These are phyloP conservation scores for Taxillus chinensis DNA, from an alignment of 164 flowering plant genomes.

Conservation along the genomic window DNA sequence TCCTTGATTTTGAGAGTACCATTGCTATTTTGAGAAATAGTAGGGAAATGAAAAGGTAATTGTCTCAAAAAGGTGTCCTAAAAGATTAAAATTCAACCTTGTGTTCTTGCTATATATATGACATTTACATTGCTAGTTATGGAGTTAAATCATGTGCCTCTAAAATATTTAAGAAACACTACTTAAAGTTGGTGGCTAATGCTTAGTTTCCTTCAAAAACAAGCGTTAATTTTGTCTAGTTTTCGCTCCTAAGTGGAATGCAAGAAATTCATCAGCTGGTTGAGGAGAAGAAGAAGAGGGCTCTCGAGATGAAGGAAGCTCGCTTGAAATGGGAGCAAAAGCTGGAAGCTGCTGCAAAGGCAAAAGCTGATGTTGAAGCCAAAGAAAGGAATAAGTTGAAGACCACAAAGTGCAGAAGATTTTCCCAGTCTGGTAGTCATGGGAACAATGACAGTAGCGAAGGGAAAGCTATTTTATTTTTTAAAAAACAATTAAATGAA, in stretches of 20 bases:
- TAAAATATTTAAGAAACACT: too few relatives aligned
- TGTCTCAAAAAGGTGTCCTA: too few relatives aligned
- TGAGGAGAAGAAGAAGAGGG: slow-evolving; percentile 85
- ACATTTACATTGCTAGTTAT: too few relatives aligned
- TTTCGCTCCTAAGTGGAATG: slow-evolving; percentile 64
- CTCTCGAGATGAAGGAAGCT: slow-evolving; percentile 75
- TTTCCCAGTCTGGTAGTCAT: slow-evolving; percentile 45
- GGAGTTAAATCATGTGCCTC: too few relatives aligned
- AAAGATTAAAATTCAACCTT: too few relatives aligned
- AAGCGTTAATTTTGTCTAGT: slow-evolving; percentile 28
- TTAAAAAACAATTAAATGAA: too few relatives aligned
- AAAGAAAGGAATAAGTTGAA: slow-evolving; percentile 44
- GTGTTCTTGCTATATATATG: too few relatives aligned
- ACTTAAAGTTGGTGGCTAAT: too few relatives aligned
- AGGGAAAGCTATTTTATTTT: not conserved
- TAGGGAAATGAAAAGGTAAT: too few relatives aligned
- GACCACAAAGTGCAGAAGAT: slow-evolving; percentile 46
- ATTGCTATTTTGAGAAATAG: too few relatives aligned
- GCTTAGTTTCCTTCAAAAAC: too few relatives aligned
- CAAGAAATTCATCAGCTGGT: slow-evolving; percentile 89
- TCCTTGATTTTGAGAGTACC: too few relatives aligned
- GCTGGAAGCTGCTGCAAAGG: slow-evolving; percentile 77
- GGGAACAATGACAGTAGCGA: slow-evolving; percentile 33
- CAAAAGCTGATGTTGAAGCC: slow-evolving; percentile 74
- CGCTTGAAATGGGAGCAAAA: slow-evolving; percentile 93